phyloP scores from a whole-genome alignment of 768 basidiomycete species.

The Mycena olivaceomarginata region DNA sequence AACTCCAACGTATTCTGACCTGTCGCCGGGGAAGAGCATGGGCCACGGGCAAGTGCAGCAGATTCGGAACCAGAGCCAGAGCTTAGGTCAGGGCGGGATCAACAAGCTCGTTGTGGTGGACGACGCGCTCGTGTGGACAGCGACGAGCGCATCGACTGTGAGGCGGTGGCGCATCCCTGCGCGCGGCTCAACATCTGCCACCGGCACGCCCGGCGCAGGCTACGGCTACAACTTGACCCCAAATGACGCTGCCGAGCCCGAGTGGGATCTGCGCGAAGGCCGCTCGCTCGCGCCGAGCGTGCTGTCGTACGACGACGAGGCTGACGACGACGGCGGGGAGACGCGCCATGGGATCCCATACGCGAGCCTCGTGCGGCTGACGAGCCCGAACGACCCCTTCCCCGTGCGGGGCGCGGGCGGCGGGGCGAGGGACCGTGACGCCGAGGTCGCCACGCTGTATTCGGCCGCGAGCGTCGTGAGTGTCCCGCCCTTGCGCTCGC shows the following conservation, averaged over 20 bases:
- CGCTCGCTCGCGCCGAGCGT: conserved; percentile 46
- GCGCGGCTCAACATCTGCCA: conserved; percentile 52
- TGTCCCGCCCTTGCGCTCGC: conserved; percentile 66
- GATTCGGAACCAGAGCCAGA: conserved; percentile 31
- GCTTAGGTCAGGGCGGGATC: conserved; percentile 75
- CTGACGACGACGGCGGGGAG: conserved; percentile 46
- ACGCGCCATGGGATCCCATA: conserved; percentile 76
- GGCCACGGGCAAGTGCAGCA: background rate
- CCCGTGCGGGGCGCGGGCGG: conserved; percentile 59
- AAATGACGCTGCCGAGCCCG: conserved; percentile 14
- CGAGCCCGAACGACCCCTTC: conserved; percentile 81
- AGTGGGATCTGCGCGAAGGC: conserved; percentile 17
- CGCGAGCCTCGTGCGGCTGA: conserved; percentile 80
- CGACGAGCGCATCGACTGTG: conserved; percentile 87
- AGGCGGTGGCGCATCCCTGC: conserved; percentile 87
- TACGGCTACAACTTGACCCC: conserved; percentile 24
- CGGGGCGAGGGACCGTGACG: conserved; percentile 71
- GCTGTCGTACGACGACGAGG: conserved; percentile 46
- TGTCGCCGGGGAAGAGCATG: no score
- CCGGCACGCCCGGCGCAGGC: conserved; percentile 37
- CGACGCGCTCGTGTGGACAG: conserved; percentile 93
- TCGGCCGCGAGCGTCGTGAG: conserved; percentile 90
- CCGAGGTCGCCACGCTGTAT: conserved; percentile 90
- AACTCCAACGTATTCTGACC: background rate
- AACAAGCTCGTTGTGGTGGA: conserved; percentile 90